Base-by-base conservation (phyloP, 228 moss, liverwort and hornwort genomes). In the Sphagnum fallax region DNA sequence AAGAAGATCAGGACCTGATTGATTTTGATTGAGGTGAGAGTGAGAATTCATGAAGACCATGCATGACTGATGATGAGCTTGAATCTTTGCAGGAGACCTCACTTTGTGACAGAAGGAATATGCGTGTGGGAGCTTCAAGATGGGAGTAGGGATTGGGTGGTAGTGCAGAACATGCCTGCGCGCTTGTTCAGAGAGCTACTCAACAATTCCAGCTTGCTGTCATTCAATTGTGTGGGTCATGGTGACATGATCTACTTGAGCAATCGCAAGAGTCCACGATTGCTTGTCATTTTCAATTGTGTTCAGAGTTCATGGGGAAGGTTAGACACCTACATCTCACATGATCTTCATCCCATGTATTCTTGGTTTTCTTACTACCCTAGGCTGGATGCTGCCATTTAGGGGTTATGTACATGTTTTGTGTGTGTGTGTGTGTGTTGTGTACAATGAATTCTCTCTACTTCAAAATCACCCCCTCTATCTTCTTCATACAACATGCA, bases 281-380 rank as follows among this genome's bases (percentile, higher is more conserved):
- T 79, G 52, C 50, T 70, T 67, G 61, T 74, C 55, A 72, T 72
- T 49, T 84, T 75, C 60, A 67, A 74, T 7, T 59, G 65, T 8
- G 47, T 69, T n/a, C 74, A 65, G 49, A 79, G 66, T 65, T 70
- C 72, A 52, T 76, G 67, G 62, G 69, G 53, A 6, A 49, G 66
- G 0, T 49, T 81, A 1, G 72, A 81, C 32, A 78, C 72, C 9
- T 68, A 69, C 63, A 75, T 72, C 60, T 74, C 82, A 77, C 68
- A 84, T 61, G 47, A 73, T 47, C 60, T 84, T 51, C 88, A 88
- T 47, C 84, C 82, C 10, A 82, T 84, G 74, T 88, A 79, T 50
- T 88, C 88, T 0, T 88, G 88, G 88, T 88, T 88, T 52, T 88
- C 88, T 5, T 88, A 65, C 52, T 58, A 78, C 47, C 84, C 88